Conservation (phyloP, 1,284 basidiomycete genomes). For the Boletus mariae region DNA sequence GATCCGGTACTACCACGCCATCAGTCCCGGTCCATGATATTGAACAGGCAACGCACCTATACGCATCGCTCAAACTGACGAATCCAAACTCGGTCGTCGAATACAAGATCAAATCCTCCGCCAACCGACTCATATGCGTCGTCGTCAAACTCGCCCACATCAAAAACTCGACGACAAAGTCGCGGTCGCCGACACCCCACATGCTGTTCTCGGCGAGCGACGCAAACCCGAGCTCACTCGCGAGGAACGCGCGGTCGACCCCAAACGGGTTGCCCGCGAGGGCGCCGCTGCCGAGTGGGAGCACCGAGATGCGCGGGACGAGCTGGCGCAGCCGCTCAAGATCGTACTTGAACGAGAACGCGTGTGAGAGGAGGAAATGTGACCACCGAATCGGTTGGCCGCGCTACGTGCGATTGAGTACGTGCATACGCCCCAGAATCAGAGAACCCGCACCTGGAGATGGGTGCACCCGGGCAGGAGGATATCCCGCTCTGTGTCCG, state of each 20-base stretch:
- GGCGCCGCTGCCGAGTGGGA: conserved; percentile 92
- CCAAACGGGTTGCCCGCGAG: conserved; percentile 95
- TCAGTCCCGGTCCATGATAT: background rate
- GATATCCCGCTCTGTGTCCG: conserved; percentile 88
- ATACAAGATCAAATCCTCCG: conserved; percentile 96
- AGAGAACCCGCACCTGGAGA: conserved; percentile 63
- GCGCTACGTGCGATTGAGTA: conserved; percentile 49
- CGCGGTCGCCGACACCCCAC: conserved; percentile 93
- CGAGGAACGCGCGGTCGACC: conserved; percentile 87
- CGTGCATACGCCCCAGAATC: background rate
- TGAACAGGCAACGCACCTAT: conserved; percentile 56
- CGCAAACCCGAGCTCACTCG: conserved; percentile 80
- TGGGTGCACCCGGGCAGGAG: conserved; percentile 97
- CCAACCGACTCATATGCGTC: conserved; percentile 91
- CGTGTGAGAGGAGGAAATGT: conserved; percentile 92
- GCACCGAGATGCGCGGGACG: conserved; percentile 83
- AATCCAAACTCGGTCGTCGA: conserved; percentile 97
- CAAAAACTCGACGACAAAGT: conserved; percentile 96
- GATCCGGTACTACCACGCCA: conserved; percentile 77
- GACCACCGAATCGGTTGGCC: conserved; percentile 99
- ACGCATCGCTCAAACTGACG: conserved; percentile 91
- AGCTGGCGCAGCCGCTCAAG: conserved; percentile 85
- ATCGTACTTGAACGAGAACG: conserved; percentile 87
- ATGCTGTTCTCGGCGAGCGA: conserved; percentile 90
- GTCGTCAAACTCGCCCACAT: conserved; percentile 94